Base-by-base conservation (phyloP, 2,329 filamentous ascomycete species). In the Fusarium abutilonis region DNA sequence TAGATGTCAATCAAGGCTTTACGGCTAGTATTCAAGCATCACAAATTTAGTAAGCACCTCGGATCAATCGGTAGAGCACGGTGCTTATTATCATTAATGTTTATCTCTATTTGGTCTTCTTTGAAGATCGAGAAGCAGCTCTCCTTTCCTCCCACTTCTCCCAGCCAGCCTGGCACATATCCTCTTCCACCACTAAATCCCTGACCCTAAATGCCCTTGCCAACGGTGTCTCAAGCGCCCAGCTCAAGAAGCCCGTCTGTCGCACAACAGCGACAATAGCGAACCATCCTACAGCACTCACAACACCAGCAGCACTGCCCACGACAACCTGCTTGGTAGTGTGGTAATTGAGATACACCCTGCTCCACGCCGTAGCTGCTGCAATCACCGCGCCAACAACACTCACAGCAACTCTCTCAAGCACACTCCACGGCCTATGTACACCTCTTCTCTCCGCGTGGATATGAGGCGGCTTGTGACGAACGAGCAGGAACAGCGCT, bases 271-370 rank as follows among this genome's bases (percentile, higher is more conserved):
- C 82, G 3, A 91, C 96, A 45, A 88, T 79, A 2, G 79, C 73
- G 72, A 96, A 99, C 95, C 95, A 99, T 1, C 79, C 82, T 3
- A 91, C 70, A 1, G 91, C 93, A 69, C 89, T 92, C 1, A 85
- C 71, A 1, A 84, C 79, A 0, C 95, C 95, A 1, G 91, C 91
- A 9, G 77, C 78, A 66, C 83, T 86, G 3, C 95, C 95, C 1
- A 89, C 91, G n/a, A 92, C 70, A 9, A 99, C 95, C 79, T 99
- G 95, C 71, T 83, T 88, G 34, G 86, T 82, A 1, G 94, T 97
- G 77, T 99, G 95, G 74, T 99, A 99, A 75, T 89, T 92, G 60
- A 99, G 80, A 73, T 99, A 99, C 40, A 96, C 85, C 51, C 95
- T 84, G 71, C 93, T 97, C 76, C 85, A 86, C 17, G 93, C 91